These are phyloP conservation scores for Linderina pennispora DNA, from an alignment of 192 early-diverging fungal species.

Conservation along the genomic window DNA sequence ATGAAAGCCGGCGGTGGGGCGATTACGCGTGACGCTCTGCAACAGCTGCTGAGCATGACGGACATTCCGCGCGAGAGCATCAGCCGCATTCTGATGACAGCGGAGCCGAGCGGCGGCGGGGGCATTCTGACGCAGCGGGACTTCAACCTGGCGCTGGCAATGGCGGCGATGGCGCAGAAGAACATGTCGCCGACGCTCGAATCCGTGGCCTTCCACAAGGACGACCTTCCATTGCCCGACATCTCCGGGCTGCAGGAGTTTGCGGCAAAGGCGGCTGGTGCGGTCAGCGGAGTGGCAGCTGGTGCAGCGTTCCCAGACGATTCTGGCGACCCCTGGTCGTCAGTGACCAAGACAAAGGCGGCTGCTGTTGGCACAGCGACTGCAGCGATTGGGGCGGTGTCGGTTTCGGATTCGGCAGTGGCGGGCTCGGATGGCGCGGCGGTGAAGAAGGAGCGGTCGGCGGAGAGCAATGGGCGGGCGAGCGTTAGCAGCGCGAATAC, in stretches of 20 bases:
- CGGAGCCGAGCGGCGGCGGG: conserved; percentile 17
- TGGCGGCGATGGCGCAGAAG: conserved; percentile 70
- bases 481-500: conserved; percentile 1
- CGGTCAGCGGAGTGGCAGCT: neutral
- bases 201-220: conserved; percentile 55
- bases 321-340: conserved; percentile 56
- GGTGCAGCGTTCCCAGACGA: conserved; percentile 25
- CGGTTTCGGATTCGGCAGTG: conserved; percentile 9
- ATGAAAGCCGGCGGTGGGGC: conserved; percentile 30
- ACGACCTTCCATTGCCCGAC: conserved; percentile 58
- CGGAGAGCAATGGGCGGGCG: conserved; percentile 2
- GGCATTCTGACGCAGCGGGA: conserved; percentile 47
- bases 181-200: conserved; percentile 72
- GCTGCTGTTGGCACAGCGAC: conserved; percentile 7
- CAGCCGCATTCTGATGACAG: conserved; percentile 30
- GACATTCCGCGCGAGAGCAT: conserved; percentile 31
- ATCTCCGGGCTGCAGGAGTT: conserved; percentile 55
- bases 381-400: conserved; percentile 19
- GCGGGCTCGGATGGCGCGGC: neutral
- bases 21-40: conserved; percentile 39
- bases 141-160: conserved; percentile 65
- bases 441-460: conserved; percentile 21
- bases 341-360: conserved; percentile 9
- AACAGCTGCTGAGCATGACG: conserved; percentile 18
- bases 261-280: conserved; percentile 3